A percentile compares a stretch with the other conserved stretches of the same genome.
These are phyloP conservation scores for Monosporozyma solicola DNA, from an alignment of 805 yeast species.

Conservation along the genomic window DNA sequence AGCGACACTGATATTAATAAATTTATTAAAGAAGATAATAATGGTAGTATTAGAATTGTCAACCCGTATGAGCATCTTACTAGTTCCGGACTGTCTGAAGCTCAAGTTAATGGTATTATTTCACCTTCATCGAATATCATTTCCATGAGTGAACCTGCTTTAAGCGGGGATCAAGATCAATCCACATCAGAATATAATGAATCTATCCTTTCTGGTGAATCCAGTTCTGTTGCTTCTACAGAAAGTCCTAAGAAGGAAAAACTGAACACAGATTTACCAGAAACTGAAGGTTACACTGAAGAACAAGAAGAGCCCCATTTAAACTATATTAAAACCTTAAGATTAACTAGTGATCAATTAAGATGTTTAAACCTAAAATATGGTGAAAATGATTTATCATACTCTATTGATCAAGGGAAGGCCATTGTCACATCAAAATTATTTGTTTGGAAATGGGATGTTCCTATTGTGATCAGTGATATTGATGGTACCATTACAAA, in stretches of 20 bases:
- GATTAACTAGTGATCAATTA: constrained; percentile 87
- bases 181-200: neutral
- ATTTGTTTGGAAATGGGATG: constrained; percentile 72
- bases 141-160: constrained; percentile 11
- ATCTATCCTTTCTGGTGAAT: constrained; percentile 6
- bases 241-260: neutral
- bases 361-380: constrained; percentile 59
- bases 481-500: constrained; percentile 97
- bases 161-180: constrained; percentile 1
- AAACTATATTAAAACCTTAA: constrained; percentile 70
- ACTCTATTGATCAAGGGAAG: constrained; percentile 74
- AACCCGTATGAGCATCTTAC: constrained; percentile 25
- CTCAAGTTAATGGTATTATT: neutral
- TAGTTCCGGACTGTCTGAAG: neutral
- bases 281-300: neutral
- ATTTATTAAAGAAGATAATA: constrained; percentile 47
- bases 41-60: constrained; percentile 58
- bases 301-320: constrained; percentile 1
- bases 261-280: constrained; percentile 1
- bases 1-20: constrained; percentile 37
- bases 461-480: constrained; percentile 92
- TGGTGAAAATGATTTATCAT: constrained; percentile 73
- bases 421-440: constrained; percentile 67
- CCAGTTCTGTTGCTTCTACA: neutral
- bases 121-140: constrained; percentile 1